phyloP scores from a whole-genome alignment of 768 basidiomycete species.

The Phylloporus rhodoxanthus region DNA sequence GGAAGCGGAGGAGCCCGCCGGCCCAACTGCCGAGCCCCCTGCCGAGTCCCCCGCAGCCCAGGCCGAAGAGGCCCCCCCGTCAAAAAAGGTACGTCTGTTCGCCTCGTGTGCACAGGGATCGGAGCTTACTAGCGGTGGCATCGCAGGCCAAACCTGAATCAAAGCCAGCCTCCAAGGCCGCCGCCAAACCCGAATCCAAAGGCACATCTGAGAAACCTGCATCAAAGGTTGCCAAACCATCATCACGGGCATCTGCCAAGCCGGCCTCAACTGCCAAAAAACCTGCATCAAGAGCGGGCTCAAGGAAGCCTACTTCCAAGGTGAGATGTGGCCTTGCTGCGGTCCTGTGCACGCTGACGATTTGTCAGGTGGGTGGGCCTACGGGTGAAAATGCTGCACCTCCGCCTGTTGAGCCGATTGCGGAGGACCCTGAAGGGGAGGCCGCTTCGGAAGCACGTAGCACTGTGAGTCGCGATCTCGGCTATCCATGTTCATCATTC shows the following conservation, averaged over 20 bases:
- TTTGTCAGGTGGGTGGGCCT: slow-evolving; percentile 30
- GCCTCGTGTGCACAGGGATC: slow-evolving; percentile 2
- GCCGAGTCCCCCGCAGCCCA: slow-evolving; percentile 32
- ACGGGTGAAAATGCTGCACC: slow-evolving; percentile 36
- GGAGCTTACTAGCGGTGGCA: slow-evolving; percentile 1
- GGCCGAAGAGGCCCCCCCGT: slow-evolving; percentile 44
- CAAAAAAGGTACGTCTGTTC: slow-evolving; percentile 52
- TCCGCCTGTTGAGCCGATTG: slow-evolving; percentile 42
- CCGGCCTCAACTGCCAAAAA: slow-evolving; percentile 44
- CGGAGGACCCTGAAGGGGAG: slow-evolving; percentile 48
- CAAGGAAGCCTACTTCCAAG: slow-evolving; percentile 64
- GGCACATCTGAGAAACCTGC: slow-evolving; percentile 36
- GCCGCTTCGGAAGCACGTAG: slow-evolving; percentile 37
- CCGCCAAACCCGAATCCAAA: slow-evolving; percentile 33
- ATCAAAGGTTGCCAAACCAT: slow-evolving; percentile 36
- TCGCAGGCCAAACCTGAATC: slow-evolving; percentile 41
- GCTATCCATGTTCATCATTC: neutral
- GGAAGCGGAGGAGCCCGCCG: slow-evolving; percentile 33
- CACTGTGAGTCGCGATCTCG: slow-evolving; percentile 13
- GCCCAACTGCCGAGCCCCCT: slow-evolving; percentile 30
- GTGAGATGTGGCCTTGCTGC: slow-evolving; percentile 23
- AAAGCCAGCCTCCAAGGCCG: slow-evolving; percentile 22
- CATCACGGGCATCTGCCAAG: slow-evolving; percentile 37
- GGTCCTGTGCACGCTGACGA: neutral
- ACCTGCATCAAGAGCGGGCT: slow-evolving; percentile 52